Evolutionary conservation across 2,329 filamentous ascomycete species (phyloP), one percentile per base, ranked within the genome.

Genomic region (Parasarocladium wereldwijsianum): DNA sequence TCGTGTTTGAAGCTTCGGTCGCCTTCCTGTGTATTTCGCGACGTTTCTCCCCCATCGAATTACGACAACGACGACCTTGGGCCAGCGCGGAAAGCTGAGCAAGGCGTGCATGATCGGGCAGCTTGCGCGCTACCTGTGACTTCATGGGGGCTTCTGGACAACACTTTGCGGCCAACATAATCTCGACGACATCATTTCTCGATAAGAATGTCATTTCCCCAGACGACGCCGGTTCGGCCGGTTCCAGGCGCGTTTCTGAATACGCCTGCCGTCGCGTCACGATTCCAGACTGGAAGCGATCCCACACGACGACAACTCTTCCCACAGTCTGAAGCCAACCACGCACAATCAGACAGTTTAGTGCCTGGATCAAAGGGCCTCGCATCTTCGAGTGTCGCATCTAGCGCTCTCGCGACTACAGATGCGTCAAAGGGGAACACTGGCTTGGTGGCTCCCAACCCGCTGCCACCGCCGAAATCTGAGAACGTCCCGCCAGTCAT

Each of bases 221-320:
- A 58, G 40, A 58, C 57, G 38, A 82, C 81, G 33, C 81, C 81
- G 22, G 65, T 76, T 56, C 73, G 79, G 43, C 71, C 71, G 36
- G 62, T 84, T 27, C 81, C 81, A 25, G 81, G 81, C 58, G 75
- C 76, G 44, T 87, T 76, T 47, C 56, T 84, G 45, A 71, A 77
- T 43, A 87, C 82, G 14, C 81, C 81, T 27, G 79, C 76, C 33
- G 60, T 66, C 20, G 51, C 57, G 32, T 62, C 63, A 30, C 60
- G 62, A 40, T 63, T 55, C 45, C 56, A 52, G 41, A 41, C 50
- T 31, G 49, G 44, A 21, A 41, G 51, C 37, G 62, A 70, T 41
- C 53, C 61, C 11, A 57, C 62, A 35, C 59, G 62, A 34, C 64
- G 67, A 37, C 60, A 62, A 33, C 55, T 71, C 29, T 75, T 72